Evolutionary conservation across 169 alveolate species (phyloP), one percentile per base, ranked within the genome.

Genomic region (Cryptosporidium sp.): DNA sequence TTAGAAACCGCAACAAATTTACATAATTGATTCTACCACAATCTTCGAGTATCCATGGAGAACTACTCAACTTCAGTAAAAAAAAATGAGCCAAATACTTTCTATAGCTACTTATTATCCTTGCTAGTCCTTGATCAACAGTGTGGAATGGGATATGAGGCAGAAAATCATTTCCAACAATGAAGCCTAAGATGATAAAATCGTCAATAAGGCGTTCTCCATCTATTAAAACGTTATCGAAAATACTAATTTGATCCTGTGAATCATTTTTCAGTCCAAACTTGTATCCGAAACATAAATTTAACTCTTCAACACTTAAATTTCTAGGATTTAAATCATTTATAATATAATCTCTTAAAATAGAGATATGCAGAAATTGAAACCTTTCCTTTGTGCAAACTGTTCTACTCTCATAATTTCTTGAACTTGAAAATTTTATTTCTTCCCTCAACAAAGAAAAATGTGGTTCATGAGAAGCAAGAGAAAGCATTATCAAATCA

Each of bases 381-480:
- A 62, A 94, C 91, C 86, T 85, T 70, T 92, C 91, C 61, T 71
- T 70, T 68, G 92, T 92, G 67, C 84, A 42, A 85, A 62, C 75
- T 58, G 35, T 51, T 72, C 91, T 52, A 84, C 60, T 84, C 35
- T 85, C 91, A 26, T 52, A 84, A 16, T 58, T 70, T 80, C 56
- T 92, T 10, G 85, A 53, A 65, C 85, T 65, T 85, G 84, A 91
- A 85, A 92, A 56, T n/a, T 87, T 93, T 68, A 96, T 96, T 56
- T 96, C 95, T 92, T 98, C 99, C 71, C 99, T 94, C 61, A 98
- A 75, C 21, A 98, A 94, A 69, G 92, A 94, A 85, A 97, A 96
- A 91, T 97, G 94, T 1, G 99, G 98, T 91, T 98, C 99, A 93
- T 98, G 99, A 21, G 99, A 96, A 35, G 98, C 97, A 65, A 98